phyloP scores from a whole-genome alignment of 495 filamentous ascomycete species.

The Entonaema liquescens region DNA sequence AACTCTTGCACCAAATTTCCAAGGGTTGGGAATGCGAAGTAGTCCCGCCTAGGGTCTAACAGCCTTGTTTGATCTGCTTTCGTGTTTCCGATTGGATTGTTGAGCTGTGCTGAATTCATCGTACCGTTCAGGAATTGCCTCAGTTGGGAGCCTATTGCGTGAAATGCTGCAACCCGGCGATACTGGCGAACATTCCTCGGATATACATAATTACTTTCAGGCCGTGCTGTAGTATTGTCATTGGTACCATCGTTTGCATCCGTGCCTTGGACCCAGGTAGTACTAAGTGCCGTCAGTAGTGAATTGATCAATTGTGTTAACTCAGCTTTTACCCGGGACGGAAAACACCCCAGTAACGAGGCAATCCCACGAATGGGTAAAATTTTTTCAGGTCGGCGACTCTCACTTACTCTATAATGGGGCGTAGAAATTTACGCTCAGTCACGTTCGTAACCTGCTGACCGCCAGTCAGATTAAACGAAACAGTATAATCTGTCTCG shows the following conservation, averaged over 20 bases:
- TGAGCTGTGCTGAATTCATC: conserved; percentile 42
- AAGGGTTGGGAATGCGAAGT: conserved; percentile 40
- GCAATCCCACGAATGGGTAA: background rate
- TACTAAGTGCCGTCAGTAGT: conserved; percentile 32
- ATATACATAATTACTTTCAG: conserved; percentile 45
- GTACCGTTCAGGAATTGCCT: conserved; percentile 49
- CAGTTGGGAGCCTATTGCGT: conserved; percentile 47
- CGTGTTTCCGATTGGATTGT: conserved; percentile 49
- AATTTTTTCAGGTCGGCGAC: background rate
- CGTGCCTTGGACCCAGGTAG: conserved; percentile 44
- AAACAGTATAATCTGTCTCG: conserved; percentile 34
- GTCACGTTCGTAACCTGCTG: background rate
- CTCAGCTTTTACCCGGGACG: background rate
- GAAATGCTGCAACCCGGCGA: conserved; percentile 48
- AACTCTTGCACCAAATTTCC: conserved; percentile 38
- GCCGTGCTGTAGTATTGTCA: conserved; percentile 48
- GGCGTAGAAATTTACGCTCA: background rate
- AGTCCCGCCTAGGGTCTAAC: conserved; percentile 43
- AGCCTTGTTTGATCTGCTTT: conserved; percentile 49
- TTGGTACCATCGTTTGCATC: conserved; percentile 48
- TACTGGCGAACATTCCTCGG: conserved; percentile 42
- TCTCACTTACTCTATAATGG: background rate
- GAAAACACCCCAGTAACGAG: background rate
- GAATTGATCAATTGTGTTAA: conserved; percentile 22
- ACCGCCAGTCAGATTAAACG: background rate